A percentile compares a stretch with the other conserved stretches of the same genome.
Evolutionary conservation across 2,329 filamentous ascomycete genomes (phyloP).

Genomic region (Anthostomella pinea): DNA sequence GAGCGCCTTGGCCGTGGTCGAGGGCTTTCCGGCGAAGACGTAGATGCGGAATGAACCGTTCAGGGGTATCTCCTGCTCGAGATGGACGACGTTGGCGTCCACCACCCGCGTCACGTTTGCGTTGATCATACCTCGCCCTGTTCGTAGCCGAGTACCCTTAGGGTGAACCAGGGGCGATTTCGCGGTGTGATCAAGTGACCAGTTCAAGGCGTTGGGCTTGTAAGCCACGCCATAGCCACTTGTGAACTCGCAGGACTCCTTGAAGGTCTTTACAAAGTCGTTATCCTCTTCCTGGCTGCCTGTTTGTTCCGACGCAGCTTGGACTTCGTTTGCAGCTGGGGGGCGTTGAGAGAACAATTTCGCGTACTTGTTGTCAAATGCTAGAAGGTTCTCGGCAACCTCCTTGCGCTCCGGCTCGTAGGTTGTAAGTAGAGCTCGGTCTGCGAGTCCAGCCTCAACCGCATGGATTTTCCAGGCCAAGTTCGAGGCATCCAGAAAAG

Average conservation of each 20-base stretch:
- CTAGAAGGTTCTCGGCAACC: slow-evolving; percentile 78
- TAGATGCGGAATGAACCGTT: slow-evolving; percentile 88
- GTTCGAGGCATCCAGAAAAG: slow-evolving; percentile 79
- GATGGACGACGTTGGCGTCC: slow-evolving; percentile 84
- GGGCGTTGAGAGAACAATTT: slow-evolving; percentile 82
- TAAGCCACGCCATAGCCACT: slow-evolving; percentile 90
- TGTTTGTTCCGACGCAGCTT: slow-evolving; percentile 53
- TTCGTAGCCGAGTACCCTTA: slow-evolving; percentile 60
- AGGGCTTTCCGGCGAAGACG: slow-evolving; percentile 73
- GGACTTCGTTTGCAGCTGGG: slow-evolving; percentile 70
- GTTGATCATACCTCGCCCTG: slow-evolving; percentile 74
- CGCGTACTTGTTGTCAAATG: slow-evolving; percentile 87
- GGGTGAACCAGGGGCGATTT: slow-evolving; percentile 69
- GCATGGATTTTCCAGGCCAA: slow-evolving; percentile 95
- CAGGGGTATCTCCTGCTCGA: slow-evolving; percentile 85
- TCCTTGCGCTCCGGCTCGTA: slow-evolving; percentile 85
- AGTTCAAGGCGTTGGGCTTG: slow-evolving; percentile 78
- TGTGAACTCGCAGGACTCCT: slow-evolving; percentile 87
- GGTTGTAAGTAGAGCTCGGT: slow-evolving; percentile 71
- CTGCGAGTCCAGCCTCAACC: slow-evolving; percentile 78
- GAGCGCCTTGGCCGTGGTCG: slow-evolving; percentile 60
- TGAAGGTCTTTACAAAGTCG: slow-evolving; percentile 85
- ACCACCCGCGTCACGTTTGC: slow-evolving; percentile 81
- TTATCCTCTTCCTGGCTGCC: slow-evolving; percentile 54
- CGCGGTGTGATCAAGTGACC: slow-evolving; percentile 70